Evolutionary conservation across 371 early-diverging fungal genomes (phyloP).

Genomic region (Chytridium lagenaria): DNA sequence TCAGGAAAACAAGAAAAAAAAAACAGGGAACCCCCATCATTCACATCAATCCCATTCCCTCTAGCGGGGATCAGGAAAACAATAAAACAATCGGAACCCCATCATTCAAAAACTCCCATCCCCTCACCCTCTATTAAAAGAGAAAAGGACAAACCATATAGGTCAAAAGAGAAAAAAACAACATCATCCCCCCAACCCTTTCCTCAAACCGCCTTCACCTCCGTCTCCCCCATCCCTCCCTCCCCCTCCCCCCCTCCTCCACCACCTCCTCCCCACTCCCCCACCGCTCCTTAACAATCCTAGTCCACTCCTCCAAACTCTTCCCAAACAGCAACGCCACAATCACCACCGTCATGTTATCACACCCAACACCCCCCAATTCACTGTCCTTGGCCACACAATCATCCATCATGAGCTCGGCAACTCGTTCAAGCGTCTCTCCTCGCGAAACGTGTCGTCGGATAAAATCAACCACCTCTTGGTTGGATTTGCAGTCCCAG

Average conservation of each 20-base stretch:
- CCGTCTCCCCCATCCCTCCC: not conserved
- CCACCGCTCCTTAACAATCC: conserved; percentile 1
- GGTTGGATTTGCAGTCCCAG: conserved; percentile 94
- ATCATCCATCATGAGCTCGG: conserved; percentile 87
- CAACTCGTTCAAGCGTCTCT: conserved; percentile 65
- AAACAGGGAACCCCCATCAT: no score
- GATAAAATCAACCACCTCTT: conserved; percentile 84
- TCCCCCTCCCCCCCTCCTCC: not conserved
- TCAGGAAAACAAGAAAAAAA: no score
- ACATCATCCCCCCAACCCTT: not conserved
- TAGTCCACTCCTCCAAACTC: not conserved
- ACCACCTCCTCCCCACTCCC: not conserved
- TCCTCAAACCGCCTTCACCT: no score
- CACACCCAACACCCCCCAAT: conserved; percentile 91
- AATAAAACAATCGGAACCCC: no score
- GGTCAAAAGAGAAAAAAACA: no score
- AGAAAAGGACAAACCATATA: no score
- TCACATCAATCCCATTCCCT: no score
- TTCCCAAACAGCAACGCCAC: conserved; percentile 77
- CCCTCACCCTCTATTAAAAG: no score
- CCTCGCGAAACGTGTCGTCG: conserved; percentile 66
- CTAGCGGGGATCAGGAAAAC: no score
- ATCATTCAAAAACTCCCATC: no score
- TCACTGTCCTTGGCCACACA: conserved; percentile 85
- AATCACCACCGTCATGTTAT: conserved; percentile 96